Conservation (phyloP, 2,329 filamentous ascomycete genomes). For the Xylaria sp. region DNA sequence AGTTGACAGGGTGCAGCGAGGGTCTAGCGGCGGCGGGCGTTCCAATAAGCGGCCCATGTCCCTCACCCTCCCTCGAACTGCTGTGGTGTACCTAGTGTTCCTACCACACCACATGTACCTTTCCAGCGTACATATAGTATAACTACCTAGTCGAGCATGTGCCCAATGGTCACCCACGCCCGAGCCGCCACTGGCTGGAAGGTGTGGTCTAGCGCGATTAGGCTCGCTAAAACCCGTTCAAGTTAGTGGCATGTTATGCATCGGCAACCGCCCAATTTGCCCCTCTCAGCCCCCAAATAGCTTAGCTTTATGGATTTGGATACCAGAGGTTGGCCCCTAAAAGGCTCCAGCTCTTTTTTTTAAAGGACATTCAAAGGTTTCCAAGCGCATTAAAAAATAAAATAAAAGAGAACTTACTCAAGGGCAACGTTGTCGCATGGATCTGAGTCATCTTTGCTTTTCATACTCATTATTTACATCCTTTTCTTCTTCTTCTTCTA, state of each 20-base stretch:
- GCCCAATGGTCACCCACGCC: conserved; percentile 19
- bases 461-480: too few relatives aligned
- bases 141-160: background rate
- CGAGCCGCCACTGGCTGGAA: conserved; percentile 11
- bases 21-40: conserved; percentile 14
- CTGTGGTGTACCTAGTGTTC: too few relatives aligned
- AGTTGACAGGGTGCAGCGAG: conserved; percentile 14
- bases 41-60: conserved; percentile 17
- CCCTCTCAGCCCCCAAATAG: background rate
- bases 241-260: conserved; percentile 21
- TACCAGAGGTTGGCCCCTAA: background rate
- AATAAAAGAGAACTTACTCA: too few relatives aligned
- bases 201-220: conserved; percentile 18
- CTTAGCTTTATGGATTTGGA: too few relatives aligned
- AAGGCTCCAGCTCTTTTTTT: too few relatives aligned
- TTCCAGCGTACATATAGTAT: too few relatives aligned
- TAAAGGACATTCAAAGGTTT: background rate
- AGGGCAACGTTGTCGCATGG: too few relatives aligned
- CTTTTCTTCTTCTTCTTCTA: background rate
- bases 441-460: too few relatives aligned
- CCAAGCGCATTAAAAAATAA: background rate
- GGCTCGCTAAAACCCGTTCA: conserved; percentile 18
- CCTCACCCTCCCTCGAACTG: too few relatives aligned
- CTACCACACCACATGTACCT: too few relatives aligned
- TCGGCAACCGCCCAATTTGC: conserved; percentile 16